Base-by-base conservation (phyloP, 2,329 filamentous ascomycete species). In the Podosphaera fusca region DNA sequence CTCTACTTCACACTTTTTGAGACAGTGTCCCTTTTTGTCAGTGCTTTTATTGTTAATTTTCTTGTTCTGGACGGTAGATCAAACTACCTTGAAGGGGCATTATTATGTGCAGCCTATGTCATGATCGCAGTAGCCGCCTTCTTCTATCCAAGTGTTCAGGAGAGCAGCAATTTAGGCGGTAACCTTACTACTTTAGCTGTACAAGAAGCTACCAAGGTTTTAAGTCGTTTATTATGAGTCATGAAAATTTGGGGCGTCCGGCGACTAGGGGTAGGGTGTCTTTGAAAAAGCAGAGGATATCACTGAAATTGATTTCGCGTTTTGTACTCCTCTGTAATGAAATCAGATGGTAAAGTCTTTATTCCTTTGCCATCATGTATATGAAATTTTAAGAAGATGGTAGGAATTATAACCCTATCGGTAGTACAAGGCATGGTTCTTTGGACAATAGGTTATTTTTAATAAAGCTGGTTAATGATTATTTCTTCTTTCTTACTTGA, bases 1-100 rank as follows among this genome's bases (percentile, higher is more conserved):
- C 75, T 94, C 38, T 88, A 90, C 72, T 94, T 94, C 69, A 87
- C 87, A 59, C 76, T 87, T 54, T 94, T 94, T 69, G 87, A 94
- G 75, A 94, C 87, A 0, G 84, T 92, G 30, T 86, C 84, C 58
- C 77, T 94, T 64, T 94, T 94, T 69, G 80, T 90, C 55, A 85
- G 81, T 55, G 82, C 87, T 6, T 81, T 94, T 61, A 87, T 94
- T 60, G 85, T 90, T 69, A 92, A 90, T 70, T 94, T 92, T 67
- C 71, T 94, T 59, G 87, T 94, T 54, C 73, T 90, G 59, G 87
- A 94, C 65, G 87, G 87, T 9, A 78, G 87, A 67, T 87, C 82
- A 67, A 94, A 94, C 67, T 94, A 92, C 64, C 77, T 94, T 10
- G 87, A 94, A 70, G 87, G 87, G 12, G 81, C 82, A 1, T 67